These are phyloP conservation scores for Colletotrichum eleusines DNA, from an alignment of 2,329 filamentous ascomycete species.

Conservation along the genomic window DNA sequence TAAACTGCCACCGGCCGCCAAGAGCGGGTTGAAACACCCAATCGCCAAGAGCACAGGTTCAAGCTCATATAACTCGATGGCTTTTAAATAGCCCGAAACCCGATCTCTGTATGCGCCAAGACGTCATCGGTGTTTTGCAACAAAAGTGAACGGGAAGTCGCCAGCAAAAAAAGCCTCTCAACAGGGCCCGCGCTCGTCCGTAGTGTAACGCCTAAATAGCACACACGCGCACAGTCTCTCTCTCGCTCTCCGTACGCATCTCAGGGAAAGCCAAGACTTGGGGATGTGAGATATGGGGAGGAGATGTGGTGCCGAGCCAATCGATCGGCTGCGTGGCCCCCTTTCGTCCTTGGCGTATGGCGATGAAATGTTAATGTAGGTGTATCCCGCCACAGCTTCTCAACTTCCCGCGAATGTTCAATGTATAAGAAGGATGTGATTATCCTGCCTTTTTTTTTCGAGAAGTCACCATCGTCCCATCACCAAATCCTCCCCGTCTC, in stretches of 20 bases:
- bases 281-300: background rate
- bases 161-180: too few relatives aligned
- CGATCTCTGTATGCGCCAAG: slow-evolving; percentile 31
- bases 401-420: too few relatives aligned
- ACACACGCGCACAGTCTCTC: too few relatives aligned
- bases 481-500: background rate
- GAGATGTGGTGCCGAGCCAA: background rate
- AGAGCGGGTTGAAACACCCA: slow-evolving; percentile 33
- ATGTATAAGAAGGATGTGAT: slow-evolving; percentile 28
- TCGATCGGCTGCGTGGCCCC: background rate
- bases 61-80: slow-evolving; percentile 37
- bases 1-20: slow-evolving; percentile 16
- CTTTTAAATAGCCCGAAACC: slow-evolving; percentile 36
- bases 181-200: too few relatives aligned
- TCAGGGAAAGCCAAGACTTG: background rate
- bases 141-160: background rate
- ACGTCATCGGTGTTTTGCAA: background rate
- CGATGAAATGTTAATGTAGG: slow-evolving; percentile 2
- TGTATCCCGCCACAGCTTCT: background rate
- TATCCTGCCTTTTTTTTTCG: slow-evolving; percentile 5
- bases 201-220: too few relatives aligned
- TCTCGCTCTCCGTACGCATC: slow-evolving; percentile 15
- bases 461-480: slow-evolving; percentile 20
- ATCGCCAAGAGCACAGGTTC: slow-evolving; percentile 39
- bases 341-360: slow-evolving; percentile 2